A percentile compares a stretch with the other conserved stretches of the same genome.
These are phyloP conservation scores for Hippophae tibetana DNA, from an alignment of 306 rosid genomes.

Conservation along the genomic window DNA sequence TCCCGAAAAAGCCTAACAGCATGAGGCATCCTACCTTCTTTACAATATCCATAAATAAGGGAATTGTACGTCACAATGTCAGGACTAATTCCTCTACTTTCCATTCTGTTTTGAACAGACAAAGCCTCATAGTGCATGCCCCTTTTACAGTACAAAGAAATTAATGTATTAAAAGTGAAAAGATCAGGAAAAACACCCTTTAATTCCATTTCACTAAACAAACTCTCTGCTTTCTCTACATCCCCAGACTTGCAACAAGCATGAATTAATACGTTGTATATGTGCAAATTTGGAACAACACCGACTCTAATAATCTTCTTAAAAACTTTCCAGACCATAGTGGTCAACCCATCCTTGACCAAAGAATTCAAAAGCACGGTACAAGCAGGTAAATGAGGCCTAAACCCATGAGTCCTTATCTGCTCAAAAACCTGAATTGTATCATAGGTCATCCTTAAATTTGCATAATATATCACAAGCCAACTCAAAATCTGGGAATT, in stretches of 20 bases:
- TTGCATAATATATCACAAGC: constrained; percentile 59
- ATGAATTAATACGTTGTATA: constrained; percentile 73
- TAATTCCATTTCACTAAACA: constrained; percentile 64
- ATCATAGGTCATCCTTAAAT: constrained; percentile 52
- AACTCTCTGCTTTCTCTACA: constrained; percentile 48
- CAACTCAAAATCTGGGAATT: constrained; percentile 81
- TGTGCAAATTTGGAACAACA: constrained; percentile 50
- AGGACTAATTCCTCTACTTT: constrained; percentile 58
- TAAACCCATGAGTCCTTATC: constrained; percentile 45
- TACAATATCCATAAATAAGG: constrained; percentile 67
- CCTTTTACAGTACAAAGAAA: constrained; percentile 56
- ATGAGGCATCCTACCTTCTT: constrained; percentile 77
- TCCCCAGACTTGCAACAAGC: constrained; percentile 79
- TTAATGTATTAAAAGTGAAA: constrained; percentile 76
- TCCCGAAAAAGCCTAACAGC: constrained; percentile 67
- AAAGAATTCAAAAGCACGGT: constrained; percentile 67
- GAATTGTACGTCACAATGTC: constrained; percentile 73
- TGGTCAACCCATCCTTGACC: constrained; percentile 53
- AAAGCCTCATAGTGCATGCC: constrained; percentile 82
- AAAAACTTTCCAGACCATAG: constrained; percentile 63
- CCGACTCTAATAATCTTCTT: constrained; percentile 47
- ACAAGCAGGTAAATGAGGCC: constrained; percentile 74
- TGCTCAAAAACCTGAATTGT: constrained; percentile 71
- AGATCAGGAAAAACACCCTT: constrained; percentile 58
- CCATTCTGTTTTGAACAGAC: constrained; percentile 65